Conservation (phyloP, 2,329 filamentous ascomycete species). For the Hypoxylon sp. region DNA sequence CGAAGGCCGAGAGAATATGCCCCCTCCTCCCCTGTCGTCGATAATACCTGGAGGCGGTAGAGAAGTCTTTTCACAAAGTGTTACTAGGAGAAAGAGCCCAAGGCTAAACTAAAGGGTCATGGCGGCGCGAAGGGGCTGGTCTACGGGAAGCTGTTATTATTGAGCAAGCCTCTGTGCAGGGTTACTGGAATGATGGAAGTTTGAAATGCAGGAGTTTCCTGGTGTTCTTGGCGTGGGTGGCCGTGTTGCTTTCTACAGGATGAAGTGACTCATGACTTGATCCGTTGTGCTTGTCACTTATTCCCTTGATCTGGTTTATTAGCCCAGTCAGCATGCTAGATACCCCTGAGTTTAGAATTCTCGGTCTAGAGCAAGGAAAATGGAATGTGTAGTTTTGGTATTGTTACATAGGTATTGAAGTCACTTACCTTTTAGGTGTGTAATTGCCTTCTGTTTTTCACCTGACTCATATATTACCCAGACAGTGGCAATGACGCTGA, state of each 20-base stretch:
- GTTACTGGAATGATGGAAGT: slow-evolving; percentile 4
- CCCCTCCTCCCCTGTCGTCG: slow-evolving; percentile 51
- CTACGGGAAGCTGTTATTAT: neutral
- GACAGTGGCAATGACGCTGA: neutral
- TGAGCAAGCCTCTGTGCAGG: neutral
- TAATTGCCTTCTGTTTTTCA: neutral
- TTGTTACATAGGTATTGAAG: neutral
- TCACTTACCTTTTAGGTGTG: neutral
- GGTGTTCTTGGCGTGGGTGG: slow-evolving; percentile 7
- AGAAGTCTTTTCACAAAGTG: slow-evolving; percentile 62
- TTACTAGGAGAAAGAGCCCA: slow-evolving; percentile 69
- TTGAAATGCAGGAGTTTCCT: slow-evolving; percentile 19
- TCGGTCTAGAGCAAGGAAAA: slow-evolving; percentile 16
- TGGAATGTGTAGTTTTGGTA: slow-evolving; percentile 5
- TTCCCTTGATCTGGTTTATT: slow-evolving; percentile 24
- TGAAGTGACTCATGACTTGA: slow-evolving; percentile 16
- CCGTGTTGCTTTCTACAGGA: slow-evolving; percentile 20
- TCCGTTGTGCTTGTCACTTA: slow-evolving; percentile 9
- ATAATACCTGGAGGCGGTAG: slow-evolving; percentile 51
- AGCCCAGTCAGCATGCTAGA: slow-evolving; percentile 46
- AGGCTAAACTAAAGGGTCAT: slow-evolving; percentile 56
- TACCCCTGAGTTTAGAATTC: slow-evolving; percentile 41
- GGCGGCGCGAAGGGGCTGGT: neutral
- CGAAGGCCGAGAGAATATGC: slow-evolving; percentile 68
- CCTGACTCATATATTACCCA: neutral